phyloP scores from a whole-genome alignment of 345 rosid genomes.

The Cardiospermum halicacabum region DNA sequence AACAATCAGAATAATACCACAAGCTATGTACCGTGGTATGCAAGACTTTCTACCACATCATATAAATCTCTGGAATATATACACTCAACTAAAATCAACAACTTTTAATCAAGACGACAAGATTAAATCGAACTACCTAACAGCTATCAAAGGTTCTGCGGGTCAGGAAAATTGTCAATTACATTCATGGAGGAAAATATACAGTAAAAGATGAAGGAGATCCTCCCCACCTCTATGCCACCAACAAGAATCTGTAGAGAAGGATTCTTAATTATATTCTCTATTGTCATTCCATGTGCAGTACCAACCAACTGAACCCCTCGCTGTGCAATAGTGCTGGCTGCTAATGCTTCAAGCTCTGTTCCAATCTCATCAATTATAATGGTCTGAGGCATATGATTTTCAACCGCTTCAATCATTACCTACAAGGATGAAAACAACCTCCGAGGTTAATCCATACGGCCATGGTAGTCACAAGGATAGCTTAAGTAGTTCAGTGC shows the following conservation, averaged over 20 bases:
- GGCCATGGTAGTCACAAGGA: background rate
- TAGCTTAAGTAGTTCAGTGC: conserved; percentile 18
- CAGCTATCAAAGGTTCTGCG: background rate
- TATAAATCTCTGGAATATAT: background rate
- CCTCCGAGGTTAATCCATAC: background rate
- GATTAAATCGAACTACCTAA: background rate
- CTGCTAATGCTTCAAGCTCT: conserved; percentile 95
- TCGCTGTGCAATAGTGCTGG: conserved; percentile 95
- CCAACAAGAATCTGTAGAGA: conserved; percentile 86
- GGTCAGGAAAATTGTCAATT: background rate
- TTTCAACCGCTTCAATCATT: conserved; percentile 99
- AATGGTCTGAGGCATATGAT: conserved; percentile 94
- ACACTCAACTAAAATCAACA: background rate
- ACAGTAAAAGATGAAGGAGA: conserved; percentile 11
- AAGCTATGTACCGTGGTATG: background rate
- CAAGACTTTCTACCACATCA: conserved; percentile 3
- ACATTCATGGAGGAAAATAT: background rate
- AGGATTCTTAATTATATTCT: conserved; percentile 87
- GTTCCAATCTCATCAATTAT: conserved; percentile 96
- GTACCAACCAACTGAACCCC: conserved; percentile 98
- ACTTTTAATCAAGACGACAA: background rate
- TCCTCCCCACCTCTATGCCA: conserved; percentile 72
- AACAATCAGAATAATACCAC: background rate
- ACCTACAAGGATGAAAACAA: conserved; percentile 40
- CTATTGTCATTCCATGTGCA: conserved; percentile 93